Conservation (phyloP, 306 rosid genomes). For the Medicago arabica region DNA sequence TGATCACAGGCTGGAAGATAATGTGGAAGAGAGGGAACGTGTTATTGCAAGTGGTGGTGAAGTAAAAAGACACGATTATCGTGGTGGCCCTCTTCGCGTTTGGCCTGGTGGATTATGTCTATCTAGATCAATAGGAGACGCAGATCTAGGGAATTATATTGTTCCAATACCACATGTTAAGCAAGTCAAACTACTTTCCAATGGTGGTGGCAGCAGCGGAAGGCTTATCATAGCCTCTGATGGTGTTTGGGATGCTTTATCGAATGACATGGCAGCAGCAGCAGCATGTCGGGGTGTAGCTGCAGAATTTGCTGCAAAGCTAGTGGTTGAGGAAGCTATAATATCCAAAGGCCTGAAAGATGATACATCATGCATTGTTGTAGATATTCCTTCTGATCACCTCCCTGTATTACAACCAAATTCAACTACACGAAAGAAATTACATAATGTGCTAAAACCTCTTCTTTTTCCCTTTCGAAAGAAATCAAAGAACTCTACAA, state of each 20-base stretch:
- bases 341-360: constrained; percentile 97
- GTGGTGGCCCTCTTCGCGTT: constrained; percentile 98
- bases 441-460: constrained; percentile 62
- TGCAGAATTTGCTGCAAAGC: constrained; percentile 99
- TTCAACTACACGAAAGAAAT: constrained; percentile 67
- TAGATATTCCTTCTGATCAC: constrained; percentile 85
- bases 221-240: constrained; percentile 98
- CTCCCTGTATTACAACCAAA: constrained; percentile 65
- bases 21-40: constrained; percentile 93
- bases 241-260: constrained; percentile 98
- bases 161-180: constrained; percentile 98
- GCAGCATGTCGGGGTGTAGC: constrained; percentile 91
- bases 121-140: constrained; percentile 97
- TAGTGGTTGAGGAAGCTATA: constrained; percentile 97
- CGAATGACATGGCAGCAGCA: constrained; percentile 83
- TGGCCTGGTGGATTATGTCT: constrained; percentile 99
- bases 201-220: constrained; percentile 69
- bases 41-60: constrained; percentile 99
- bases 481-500: constrained; percentile 65
- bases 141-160: constrained; percentile 92
- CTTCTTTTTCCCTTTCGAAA: constrained; percentile 68
- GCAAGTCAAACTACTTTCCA: constrained; percentile 98
- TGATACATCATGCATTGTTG: constrained; percentile 97
- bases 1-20: constrained; percentile 96
- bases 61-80: constrained; percentile 93